Conservation (phyloP, 2,329 filamentous ascomycete species). For the Nothopassalora personata region DNA sequence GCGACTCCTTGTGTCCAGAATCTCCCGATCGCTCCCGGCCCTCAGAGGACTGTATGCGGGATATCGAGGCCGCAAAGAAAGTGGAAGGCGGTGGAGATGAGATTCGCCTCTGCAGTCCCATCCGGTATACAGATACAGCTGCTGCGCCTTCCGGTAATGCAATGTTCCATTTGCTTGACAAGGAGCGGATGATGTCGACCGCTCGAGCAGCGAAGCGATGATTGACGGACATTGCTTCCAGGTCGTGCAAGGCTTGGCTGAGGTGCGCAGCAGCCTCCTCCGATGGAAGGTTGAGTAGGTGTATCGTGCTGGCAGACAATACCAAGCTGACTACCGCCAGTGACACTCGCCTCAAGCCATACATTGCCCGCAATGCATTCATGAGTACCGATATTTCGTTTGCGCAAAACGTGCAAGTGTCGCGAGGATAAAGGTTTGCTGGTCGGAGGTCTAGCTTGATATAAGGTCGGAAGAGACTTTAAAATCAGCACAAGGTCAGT, state of each 20-base stretch:
- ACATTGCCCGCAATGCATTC: conserved; percentile 40
- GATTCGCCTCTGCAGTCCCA: conserved; percentile 7
- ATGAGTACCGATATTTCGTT: conserved; percentile 42
- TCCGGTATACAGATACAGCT: conserved; percentile 27
- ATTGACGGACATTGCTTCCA: conserved; percentile 40
- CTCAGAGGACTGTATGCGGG: conserved; percentile 22
- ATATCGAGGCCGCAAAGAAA: conserved; percentile 30
- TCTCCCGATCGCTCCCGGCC: conserved; percentile 21
- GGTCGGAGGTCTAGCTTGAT: conserved; percentile 57
- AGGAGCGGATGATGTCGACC: conserved; percentile 39
- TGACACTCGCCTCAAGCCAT: conserved; percentile 38
- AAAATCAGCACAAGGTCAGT: conserved; percentile 51
- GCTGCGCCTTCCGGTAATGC: conserved; percentile 36
- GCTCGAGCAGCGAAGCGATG: conserved; percentile 41
- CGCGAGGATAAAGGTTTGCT: conserved; percentile 58
- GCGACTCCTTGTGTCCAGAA: conserved; percentile 16
- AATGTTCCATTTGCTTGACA: conserved; percentile 42
- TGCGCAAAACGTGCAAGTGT: conserved; percentile 55
- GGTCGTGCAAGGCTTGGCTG: conserved; percentile 38
- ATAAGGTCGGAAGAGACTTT: conserved; percentile 66
- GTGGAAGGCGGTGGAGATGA: conserved; percentile 23
- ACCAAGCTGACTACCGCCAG: conserved; percentile 38
- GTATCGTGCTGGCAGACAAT: conserved; percentile 41
- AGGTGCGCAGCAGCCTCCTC: conserved; percentile 35
- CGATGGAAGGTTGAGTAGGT: conserved; percentile 41